Percentiles rank a stretch among this genome's conserved stretches.
Conservation (phyloP, 371 early-diverging fungal species). For the Mucor saturninus region DNA sequence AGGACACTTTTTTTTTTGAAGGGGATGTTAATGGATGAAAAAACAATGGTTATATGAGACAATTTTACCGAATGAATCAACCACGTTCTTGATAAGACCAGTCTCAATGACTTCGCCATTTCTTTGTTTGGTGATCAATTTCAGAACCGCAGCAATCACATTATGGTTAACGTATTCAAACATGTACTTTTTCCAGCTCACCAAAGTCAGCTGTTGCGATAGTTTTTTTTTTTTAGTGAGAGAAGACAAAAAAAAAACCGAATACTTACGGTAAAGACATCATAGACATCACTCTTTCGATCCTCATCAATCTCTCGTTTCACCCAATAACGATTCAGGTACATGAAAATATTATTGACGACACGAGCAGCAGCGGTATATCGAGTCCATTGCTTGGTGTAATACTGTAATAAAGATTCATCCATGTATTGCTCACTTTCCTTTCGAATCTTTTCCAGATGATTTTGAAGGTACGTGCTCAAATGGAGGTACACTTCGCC, state of each 20-base stretch:
- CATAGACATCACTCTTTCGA: conserved; percentile 82
- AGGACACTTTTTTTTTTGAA: conserved; percentile 50
- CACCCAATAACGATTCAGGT: conserved; percentile 97
- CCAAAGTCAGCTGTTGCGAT: conserved; percentile 70
- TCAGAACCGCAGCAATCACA: conserved; percentile 84
- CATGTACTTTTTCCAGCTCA: conserved; percentile 88
- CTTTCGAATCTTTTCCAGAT: conserved; percentile 64
- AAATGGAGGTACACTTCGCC: conserved; percentile 83
- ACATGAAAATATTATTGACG: conserved; percentile 90
- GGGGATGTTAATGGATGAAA: neutral
- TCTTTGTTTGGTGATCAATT: conserved; percentile 83
- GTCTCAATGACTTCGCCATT: conserved; percentile 91
- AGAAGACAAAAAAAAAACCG: conserved; percentile 2
- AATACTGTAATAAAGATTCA: conserved; percentile 83
- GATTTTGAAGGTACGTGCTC: conserved; percentile 74
- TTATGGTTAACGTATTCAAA: conserved; percentile 79
- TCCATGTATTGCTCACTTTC: conserved; percentile 72
- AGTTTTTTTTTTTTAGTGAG: too few relatives aligned
- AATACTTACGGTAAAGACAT: conserved; percentile 84
- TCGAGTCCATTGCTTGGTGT: conserved; percentile 87
- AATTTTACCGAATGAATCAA: conserved; percentile 82
- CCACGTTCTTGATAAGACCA: conserved; percentile 84
- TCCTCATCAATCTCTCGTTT: conserved; percentile 95
- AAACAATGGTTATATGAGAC: too few relatives aligned
- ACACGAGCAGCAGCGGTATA: conserved; percentile 85